Conservation (phyloP, 2,329 filamentous ascomycete genomes). For the Corinectria fuckeliana region DNA sequence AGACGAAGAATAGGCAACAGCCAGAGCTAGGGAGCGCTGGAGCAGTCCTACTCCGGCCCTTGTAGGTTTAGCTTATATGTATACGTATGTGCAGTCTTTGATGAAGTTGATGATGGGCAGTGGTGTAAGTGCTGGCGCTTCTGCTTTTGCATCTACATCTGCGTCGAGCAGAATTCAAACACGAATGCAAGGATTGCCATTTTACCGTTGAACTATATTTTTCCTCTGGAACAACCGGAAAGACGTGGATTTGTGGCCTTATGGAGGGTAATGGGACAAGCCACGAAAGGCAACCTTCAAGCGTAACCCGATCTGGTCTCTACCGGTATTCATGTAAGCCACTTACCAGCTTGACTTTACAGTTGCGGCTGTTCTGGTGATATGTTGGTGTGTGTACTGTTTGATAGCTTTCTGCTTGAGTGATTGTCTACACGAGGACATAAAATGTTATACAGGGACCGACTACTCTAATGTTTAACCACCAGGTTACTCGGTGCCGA, state of each 20-base stretch:
- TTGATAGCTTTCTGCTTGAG: too few species aligned
- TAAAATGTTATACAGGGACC: too few species aligned
- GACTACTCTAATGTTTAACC: too few species aligned
- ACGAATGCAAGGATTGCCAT: background rate
- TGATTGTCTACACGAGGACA: too few species aligned
- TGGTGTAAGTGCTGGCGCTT: background rate
- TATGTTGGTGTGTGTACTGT: background rate
- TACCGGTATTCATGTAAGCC: background rate
- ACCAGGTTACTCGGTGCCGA: too few species aligned
- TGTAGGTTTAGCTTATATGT: conserved; percentile 13
- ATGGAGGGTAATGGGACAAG: background rate
- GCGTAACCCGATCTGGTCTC: background rate
- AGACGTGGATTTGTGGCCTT: background rate
- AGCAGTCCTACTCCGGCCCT: background rate
- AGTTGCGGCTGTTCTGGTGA: background rate
- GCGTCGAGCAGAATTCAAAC: background rate
- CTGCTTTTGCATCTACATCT: background rate
- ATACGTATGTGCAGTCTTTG: conserved; percentile 5
- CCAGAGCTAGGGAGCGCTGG: background rate
- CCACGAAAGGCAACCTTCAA: background rate
- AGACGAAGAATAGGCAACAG: background rate
- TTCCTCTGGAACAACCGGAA: background rate
- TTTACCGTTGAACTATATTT: background rate
- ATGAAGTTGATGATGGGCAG: background rate
- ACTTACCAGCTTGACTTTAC: background rate